Percentiles rank a stretch among this genome's conserved stretches.
Conservation (phyloP, 2,329 filamentous ascomycete genomes). For the Elsinoe ampelina region DNA sequence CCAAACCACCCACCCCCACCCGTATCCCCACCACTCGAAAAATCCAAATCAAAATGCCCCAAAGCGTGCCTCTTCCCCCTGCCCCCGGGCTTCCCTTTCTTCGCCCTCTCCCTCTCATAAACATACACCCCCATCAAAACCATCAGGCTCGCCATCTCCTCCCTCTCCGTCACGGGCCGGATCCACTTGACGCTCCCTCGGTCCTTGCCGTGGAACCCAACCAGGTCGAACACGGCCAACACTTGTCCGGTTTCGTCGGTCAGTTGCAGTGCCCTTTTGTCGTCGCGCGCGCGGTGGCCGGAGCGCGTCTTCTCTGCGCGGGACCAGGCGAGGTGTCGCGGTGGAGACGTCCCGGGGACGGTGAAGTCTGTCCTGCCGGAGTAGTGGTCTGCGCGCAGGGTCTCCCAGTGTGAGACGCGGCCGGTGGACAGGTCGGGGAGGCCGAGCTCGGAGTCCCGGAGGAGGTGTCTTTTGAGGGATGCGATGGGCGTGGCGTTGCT, state of each 20-base stretch:
- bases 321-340: background rate
- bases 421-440: background rate
- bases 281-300: too few relatives aligned
- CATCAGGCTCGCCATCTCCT: background rate
- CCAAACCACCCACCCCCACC: background rate
- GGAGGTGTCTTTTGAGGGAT: background rate
- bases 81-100: background rate
- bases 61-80: background rate
- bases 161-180: background rate
- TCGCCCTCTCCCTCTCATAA: background rate
- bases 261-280: background rate
- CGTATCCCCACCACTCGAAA: background rate
- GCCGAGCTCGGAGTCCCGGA: background rate
- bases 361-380: background rate
- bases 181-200: background rate
- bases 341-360: background rate
- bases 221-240: background rate
- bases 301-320: background rate
- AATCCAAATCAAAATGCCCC: background rate
- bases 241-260: background rate
- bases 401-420: background rate
- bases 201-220: background rate
- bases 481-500: background rate
- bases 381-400: background rate
- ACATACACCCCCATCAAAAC: background rate